These are phyloP conservation scores for Hyparrhenia diplandra DNA, from an alignment of 176 grass and related monocot genomes.

Conservation along the genomic window DNA sequence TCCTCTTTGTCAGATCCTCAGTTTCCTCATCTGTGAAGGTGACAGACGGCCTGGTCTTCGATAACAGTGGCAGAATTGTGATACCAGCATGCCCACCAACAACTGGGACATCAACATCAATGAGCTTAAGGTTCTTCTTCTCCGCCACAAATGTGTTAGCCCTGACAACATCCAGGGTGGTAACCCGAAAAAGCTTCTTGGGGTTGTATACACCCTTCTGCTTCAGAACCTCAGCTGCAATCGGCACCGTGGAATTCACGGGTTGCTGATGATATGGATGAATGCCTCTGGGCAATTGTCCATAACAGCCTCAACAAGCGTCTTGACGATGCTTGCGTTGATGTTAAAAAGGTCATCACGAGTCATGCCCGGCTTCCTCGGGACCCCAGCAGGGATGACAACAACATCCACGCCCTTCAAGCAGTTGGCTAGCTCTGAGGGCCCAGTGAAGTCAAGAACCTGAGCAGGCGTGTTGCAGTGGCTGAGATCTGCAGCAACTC, in stretches of 20 bases:
- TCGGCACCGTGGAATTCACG: constrained; percentile 76
- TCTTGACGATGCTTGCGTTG: constrained; percentile 71
- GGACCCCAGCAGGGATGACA: constrained; percentile 76
- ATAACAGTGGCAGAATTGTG: constrained; percentile 69
- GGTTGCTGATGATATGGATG: constrained; percentile 89
- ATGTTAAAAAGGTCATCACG: constrained; percentile 91
- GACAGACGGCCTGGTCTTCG: constrained; percentile 60
- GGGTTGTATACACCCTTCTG: constrained; percentile 76
- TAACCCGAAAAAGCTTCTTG: constrained; percentile 75
- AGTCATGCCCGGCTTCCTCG: constrained; percentile 87
- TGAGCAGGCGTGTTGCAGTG: constrained; percentile 85
- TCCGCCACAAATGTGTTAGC: constrained; percentile 77
- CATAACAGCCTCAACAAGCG: constrained; percentile 70
- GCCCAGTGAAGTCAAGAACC: constrained; percentile 68
- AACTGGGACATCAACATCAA: constrained; percentile 81
- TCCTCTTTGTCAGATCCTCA: constrained; percentile 63
- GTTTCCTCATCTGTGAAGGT: constrained; percentile 63
- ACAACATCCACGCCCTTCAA: constrained; percentile 77
- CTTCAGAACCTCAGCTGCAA: constrained; percentile 82
- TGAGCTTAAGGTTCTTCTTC: constrained; percentile 72
- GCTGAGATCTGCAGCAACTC: constrained; percentile 79
- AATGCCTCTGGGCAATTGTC: constrained; percentile 75
- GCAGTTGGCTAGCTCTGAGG: constrained; percentile 52
- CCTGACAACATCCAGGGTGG: constrained; percentile 74
- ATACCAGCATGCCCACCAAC: constrained; percentile 82